Evolutionary conservation across 805 yeast genomes (phyloP), one percentile per base, ranked within the genome.

Genomic region (Grigorovia yakushimaensis): DNA sequence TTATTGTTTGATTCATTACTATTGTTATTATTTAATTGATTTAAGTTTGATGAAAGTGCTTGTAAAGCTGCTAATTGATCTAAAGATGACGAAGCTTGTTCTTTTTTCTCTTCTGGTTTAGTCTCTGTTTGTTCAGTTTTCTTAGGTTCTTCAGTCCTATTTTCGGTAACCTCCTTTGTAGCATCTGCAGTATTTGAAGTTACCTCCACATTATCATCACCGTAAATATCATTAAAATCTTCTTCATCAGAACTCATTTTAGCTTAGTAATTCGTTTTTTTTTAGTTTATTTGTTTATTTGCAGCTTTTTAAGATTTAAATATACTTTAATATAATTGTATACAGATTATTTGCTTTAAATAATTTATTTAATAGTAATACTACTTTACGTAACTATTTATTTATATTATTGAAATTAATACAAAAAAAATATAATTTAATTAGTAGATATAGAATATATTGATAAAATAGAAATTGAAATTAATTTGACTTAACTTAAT

Each of bases 221-320:
- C 69, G 69, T 89, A 89, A 69, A 89, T 86, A 65, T 89, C 96
- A 69, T 88, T 95, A 67, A 89, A 89, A 65, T 88, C 96, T 69
- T 89, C 97, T 70, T 88, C 96, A 69, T 88, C 95, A 51, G 83
- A 77, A 50, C 83, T 77, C 84, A 80, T 81, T 47, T 48, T 67
- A 10, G 33, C 9, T 27, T 5, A 3, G 33, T 27, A 27, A 15
- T 27, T 4, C 13, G 9, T 27, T 27, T 27, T 27, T 4, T 27
- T 27, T 27, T 27, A 10, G 33, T 27, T 27, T 27, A 5, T 27
- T 27, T 10, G 33, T 2, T 27, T 2, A 10, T 27, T 27, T 27
- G 15, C 13, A 10, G 33, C 33, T 7, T 27, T 5, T 27, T 27
- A 27, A 27, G 33, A 27, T 15, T 27, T 27, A 27, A 27, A 5